Evolutionary conservation across 2,329 filamentous ascomycete species (phyloP).

Genomic region (Dendrostoma leiphaemia): DNA sequence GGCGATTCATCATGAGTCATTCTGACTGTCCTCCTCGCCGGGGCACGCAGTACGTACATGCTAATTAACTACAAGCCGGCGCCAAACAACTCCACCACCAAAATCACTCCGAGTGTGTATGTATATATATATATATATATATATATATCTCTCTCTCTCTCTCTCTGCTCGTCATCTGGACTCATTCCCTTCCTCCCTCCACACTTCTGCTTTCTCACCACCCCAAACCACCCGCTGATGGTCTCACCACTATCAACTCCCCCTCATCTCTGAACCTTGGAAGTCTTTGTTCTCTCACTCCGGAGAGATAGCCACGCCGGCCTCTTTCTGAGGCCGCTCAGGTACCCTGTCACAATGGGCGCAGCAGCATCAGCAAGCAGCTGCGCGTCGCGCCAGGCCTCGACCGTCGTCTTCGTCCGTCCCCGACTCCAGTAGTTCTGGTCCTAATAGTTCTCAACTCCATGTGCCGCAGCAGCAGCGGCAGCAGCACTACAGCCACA

Average conservation of each 20-base stretch:
- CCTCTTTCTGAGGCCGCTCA: conserved; percentile 28
- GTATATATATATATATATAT: background rate
- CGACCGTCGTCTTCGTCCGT: conserved; percentile 17
- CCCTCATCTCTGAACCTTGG: no score
- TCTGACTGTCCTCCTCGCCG: background rate
- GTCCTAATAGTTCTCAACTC: no score
- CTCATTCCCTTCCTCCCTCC: background rate
- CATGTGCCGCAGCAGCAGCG: background rate
- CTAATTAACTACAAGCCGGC: background rate
- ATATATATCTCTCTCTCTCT: conserved; percentile 7
- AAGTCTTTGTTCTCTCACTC: no score
- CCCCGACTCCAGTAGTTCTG: background rate
- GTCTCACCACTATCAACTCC: conserved; percentile 4
- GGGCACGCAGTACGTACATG: background rate
- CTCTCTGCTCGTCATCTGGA: background rate
- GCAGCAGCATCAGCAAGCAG: conserved; percentile 22
- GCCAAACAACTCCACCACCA: background rate
- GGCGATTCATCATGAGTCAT: background rate
- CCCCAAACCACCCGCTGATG: conserved; percentile 3
- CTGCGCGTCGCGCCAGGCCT: conserved; percentile 20
- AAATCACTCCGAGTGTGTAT: no score
- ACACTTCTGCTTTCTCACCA: background rate
- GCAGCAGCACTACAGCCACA: background rate
- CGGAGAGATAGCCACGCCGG: conserved; percentile 18
- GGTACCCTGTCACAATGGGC: conserved; percentile 30